These are phyloP conservation scores for Nitzschia putrida DNA, from an alignment of 108 stramenopile species.

Conservation along the genomic window DNA sequence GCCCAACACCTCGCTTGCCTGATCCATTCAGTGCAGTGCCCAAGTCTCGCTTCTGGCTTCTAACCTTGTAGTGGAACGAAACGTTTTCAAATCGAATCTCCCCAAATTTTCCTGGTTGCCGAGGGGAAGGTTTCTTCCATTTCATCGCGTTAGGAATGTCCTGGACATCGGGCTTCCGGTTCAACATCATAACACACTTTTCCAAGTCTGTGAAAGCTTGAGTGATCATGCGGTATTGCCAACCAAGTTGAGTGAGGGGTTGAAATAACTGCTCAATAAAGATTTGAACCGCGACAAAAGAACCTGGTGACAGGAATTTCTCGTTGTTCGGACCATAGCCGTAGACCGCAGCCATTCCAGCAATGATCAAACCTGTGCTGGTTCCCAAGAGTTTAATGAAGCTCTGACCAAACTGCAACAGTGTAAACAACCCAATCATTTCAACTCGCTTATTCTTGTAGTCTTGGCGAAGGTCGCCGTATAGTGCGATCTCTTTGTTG, in stretches of 20 bases:
- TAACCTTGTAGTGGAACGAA: constrained; percentile 80
- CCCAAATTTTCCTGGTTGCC: constrained; percentile 27
- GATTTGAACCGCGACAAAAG: background rate
- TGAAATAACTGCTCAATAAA: background rate
- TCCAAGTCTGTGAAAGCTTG: constrained; percentile 4
- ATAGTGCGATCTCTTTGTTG: background rate
- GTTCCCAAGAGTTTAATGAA: constrained; percentile 2
- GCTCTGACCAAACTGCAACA: background rate
- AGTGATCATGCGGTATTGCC: background rate
- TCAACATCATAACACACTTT: background rate
- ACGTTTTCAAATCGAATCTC: constrained; percentile 62
- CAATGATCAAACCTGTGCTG: background rate
- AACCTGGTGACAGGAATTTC: background rate
- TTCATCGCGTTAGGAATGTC: background rate
- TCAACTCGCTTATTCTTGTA: background rate
- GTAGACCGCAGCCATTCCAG: constrained; percentile 1
- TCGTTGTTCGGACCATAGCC: background rate
- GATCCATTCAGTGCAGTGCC: background rate
- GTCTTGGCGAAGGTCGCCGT: background rate
- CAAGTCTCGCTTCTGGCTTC: constrained; percentile 14
- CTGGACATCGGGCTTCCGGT: background rate
- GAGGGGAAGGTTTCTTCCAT: background rate
- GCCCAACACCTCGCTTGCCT: background rate
- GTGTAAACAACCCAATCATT: background rate
- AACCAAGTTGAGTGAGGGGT: constrained; percentile 1